Percentiles rank a stretch among this genome's conserved stretches.
phyloP scores from a whole-genome alignment of 768 basidiomycete species.

The Gymnopilus dilepis region DNA sequence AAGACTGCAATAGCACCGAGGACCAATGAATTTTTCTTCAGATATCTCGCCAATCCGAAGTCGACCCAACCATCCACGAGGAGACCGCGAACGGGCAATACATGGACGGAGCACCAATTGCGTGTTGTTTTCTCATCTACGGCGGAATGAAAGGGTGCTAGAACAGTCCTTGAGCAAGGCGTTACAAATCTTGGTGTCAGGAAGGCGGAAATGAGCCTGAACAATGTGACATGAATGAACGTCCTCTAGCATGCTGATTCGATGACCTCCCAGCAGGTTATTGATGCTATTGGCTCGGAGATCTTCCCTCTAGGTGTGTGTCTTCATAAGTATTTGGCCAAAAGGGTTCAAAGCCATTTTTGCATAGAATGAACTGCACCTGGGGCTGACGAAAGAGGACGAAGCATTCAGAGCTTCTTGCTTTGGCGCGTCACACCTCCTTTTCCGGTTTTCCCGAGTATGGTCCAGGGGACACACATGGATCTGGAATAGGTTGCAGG shows the following conservation, averaged over 20 bases:
- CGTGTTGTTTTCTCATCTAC: conserved; percentile 3
- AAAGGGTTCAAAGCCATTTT: conserved; percentile 9
- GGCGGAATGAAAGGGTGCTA: not conserved
- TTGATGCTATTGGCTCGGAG: not conserved
- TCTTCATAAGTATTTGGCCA: conserved; percentile 15
- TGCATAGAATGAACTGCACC: conserved; percentile 10
- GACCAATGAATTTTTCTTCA: conserved; percentile 10
- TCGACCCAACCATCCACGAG: conserved; percentile 1
- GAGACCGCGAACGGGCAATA: not conserved
- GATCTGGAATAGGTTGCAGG: conserved; percentile 15
- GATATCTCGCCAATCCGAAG: conserved; percentile 10
- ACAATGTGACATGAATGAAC: not conserved
- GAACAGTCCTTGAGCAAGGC: not conserved
- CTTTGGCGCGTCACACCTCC: conserved; percentile 9
- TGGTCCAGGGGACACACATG: conserved; percentile 13
- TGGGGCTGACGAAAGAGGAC: conserved; percentile 12
- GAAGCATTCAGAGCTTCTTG: conserved; percentile 15
- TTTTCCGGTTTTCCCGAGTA: conserved; percentile 20
- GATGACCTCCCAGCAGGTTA: not conserved
- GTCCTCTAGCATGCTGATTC: not conserved
- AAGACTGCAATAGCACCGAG: conserved; percentile 23
- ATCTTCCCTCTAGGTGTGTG: not conserved
- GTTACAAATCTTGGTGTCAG: not conserved
- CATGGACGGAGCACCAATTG: conserved; percentile 1
- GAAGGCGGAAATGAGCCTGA: not conserved